Evolutionary conservation across 768 basidiomycete genomes (phyloP), one percentile per base, ranked within the genome.

Genomic region (Rhizopogon vesiculosus): DNA sequence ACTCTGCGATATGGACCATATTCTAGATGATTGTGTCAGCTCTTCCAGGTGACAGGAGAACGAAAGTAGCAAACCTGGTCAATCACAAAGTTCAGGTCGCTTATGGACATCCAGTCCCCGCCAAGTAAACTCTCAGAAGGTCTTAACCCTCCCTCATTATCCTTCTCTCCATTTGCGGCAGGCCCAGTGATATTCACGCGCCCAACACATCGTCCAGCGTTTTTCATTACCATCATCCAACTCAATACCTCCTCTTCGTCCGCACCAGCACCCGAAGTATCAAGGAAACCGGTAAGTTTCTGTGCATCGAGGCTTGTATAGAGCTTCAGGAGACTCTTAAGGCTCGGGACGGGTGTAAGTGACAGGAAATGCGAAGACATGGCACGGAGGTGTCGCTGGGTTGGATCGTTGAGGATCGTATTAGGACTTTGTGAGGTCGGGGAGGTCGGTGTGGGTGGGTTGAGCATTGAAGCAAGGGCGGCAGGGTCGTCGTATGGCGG

Each of bases 211-310:
- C 92, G 78, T 62, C 89, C 90, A 0, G 86, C 85, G 59, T 89
- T 86, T 77, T 99, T 98, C 74, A 97, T 82, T 43, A 93, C 86
- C 93, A 98, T 97, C 80, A 98, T 83, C 80, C 96, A 91, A 73
- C 95, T 90, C 56, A 99, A 79, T 66, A 98, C 87, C 70, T 91
- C 89, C 67, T 98, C 96, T 73, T 98, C 96, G 60, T 91, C 90
- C 43, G 83, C 84, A 0, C 67, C 69, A 1, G 64, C 50, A 25
- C 35, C 48, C 3, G 48, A 49, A 19, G 35, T 49, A 58, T 93
- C 92, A 44, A 96, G 76, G 81, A 98, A 97, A 62, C 86, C 86
- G 0, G 95, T 88, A 28, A 99, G 81, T 74, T 98, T 98, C 66
- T 83, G 83, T 13, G 94, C 86, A 57, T 92, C 94, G 51, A 99